Percentiles rank a stretch among this genome's conserved stretches.
These are phyloP conservation scores for Rhinocladiella mackenziei DNA, from an alignment of 2,329 filamentous ascomycete genomes.

Conservation along the genomic window DNA sequence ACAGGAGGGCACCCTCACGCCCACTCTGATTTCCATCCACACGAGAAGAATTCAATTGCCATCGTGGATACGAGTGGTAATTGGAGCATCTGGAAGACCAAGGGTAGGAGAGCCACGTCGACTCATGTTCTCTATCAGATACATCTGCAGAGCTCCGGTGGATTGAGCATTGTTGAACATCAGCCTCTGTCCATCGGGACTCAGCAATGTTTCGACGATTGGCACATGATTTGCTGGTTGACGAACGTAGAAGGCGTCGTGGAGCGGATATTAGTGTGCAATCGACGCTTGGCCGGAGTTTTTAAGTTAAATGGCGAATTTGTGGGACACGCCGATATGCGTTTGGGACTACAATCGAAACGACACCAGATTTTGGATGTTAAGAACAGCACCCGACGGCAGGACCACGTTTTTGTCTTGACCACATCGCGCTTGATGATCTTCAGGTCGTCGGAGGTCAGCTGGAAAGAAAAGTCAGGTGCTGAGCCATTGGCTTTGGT, in stretches of 20 bases:
- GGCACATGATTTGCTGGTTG: constrained; percentile 43
- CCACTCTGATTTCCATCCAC: constrained; percentile 58
- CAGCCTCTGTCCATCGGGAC: constrained; percentile 17
- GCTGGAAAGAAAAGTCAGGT: constrained; percentile 24
- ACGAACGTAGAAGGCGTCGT: constrained; percentile 30
- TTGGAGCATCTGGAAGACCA: constrained; percentile 52
- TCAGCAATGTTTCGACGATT: constrained; percentile 39
- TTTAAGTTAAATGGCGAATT: constrained; percentile 34
- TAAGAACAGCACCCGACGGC: constrained; percentile 40
- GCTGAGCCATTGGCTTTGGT: constrained; percentile 35
- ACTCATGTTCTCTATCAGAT: constrained; percentile 33
- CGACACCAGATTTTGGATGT: constrained; percentile 56
- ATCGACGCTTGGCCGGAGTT: constrained; percentile 42
- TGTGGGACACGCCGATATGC: constrained; percentile 32
- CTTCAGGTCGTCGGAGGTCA: constrained; percentile 33
- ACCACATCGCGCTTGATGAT: constrained; percentile 51
- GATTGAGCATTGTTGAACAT: constrained; percentile 21
- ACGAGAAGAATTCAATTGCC: constrained; percentile 54
- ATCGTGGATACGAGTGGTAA: constrained; percentile 51
- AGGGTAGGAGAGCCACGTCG: constrained; percentile 33
- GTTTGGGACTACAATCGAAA: constrained; percentile 36
- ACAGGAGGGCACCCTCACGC: constrained; percentile 49
- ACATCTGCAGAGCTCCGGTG: constrained; percentile 13
- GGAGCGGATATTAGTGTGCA: constrained; percentile 49
- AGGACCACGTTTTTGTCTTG: constrained; percentile 49